These are phyloP conservation scores for Moniliella sp. DNA, from an alignment of 1,284 basidiomycete genomes.

Conservation along the genomic window DNA sequence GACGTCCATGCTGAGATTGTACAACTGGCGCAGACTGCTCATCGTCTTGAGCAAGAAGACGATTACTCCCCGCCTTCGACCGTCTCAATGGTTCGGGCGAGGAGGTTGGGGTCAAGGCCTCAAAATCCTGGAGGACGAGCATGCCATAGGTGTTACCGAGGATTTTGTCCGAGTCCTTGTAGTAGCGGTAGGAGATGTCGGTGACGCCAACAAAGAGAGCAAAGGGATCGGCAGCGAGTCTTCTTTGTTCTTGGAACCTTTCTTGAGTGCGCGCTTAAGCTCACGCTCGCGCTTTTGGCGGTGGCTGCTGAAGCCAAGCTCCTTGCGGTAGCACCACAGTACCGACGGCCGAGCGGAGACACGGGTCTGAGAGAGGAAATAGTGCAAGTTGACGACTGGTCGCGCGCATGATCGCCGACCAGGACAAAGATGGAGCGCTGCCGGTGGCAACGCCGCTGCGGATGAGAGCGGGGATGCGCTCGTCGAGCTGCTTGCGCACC, in stretches of 20 bases:
- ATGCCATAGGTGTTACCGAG: slow-evolving; percentile 94
- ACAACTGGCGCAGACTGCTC: slow-evolving; percentile 75
- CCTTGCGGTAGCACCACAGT: slow-evolving; percentile 29
- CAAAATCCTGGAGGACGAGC: slow-evolving; percentile 92
- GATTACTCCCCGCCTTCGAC: slow-evolving; percentile 84
- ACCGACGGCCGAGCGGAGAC: slow-evolving; percentile 23
- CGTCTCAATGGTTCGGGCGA: slow-evolving; percentile 91
- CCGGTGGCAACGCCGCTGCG: slow-evolving; percentile 58
- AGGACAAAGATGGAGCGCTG: slow-evolving; percentile 89
- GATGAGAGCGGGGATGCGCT: slow-evolving; percentile 74
- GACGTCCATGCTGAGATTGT: slow-evolving; percentile 92
- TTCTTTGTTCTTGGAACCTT: slow-evolving; percentile 68
- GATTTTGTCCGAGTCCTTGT: slow-evolving; percentile 32
- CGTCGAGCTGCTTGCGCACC: slow-evolving; percentile 42
- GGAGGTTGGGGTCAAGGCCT: slow-evolving; percentile 93
- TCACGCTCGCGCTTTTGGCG: slow-evolving; percentile 52
- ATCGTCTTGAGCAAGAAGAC: slow-evolving; percentile 83
- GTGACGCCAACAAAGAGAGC: slow-evolving; percentile 97
- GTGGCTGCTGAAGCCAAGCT: slow-evolving; percentile 44
- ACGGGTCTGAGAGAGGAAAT: slow-evolving; percentile 39
- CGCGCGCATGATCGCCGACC: slow-evolving; percentile 78
- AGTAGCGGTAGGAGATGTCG: slow-evolving; percentile 64
- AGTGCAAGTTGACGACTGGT: slow-evolving; percentile 95
- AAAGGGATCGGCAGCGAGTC: slow-evolving; percentile 72
- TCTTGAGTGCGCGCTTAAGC: slow-evolving; percentile 39